A percentile compares a stretch with the other conserved stretches of the same genome.
These are phyloP conservation scores for Gossypium thurberi DNA, from an alignment of 345 rosid species.

Conservation along the genomic window DNA sequence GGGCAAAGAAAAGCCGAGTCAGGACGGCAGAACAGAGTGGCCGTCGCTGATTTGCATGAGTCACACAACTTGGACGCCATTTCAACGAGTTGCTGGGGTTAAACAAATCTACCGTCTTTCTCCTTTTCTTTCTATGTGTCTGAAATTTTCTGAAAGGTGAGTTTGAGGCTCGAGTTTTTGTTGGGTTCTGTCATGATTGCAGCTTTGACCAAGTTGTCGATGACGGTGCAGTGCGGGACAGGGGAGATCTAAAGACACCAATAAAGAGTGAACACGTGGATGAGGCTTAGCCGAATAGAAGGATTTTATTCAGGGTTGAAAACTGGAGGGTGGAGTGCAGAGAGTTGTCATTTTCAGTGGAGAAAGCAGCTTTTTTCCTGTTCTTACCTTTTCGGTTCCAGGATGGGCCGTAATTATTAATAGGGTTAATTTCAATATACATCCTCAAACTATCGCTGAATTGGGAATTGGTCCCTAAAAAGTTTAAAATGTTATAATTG, in stretches of 20 bases:
- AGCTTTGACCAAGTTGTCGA: neutral
- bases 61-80: slow-evolving; percentile 92
- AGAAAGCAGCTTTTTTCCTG: neutral
- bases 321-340: neutral
- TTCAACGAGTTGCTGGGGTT: neutral
- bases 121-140: neutral
- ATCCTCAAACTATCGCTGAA: too few relatives aligned
- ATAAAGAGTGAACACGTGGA: slow-evolving; percentile 33
- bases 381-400: neutral
- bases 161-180: neutral
- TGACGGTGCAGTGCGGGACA: slow-evolving; percentile 34
- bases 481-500: too few relatives aligned
- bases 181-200: neutral
- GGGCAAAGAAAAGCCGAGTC: slow-evolving; percentile 88
- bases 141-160: neutral
- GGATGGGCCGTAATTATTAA: neutral
- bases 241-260: slow-evolving; percentile 40
- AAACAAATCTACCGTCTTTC: neutral
- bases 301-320: neutral
- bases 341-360: neutral
- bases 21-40: slow-evolving; percentile 73
- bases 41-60: slow-evolving; percentile 89
- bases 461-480: too few relatives aligned
- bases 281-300: slow-evolving; percentile 46
- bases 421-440: too few relatives aligned